phyloP scores from a whole-genome alignment of 352 stramenopile genomes.

The Paralagenidium karlingii region DNA sequence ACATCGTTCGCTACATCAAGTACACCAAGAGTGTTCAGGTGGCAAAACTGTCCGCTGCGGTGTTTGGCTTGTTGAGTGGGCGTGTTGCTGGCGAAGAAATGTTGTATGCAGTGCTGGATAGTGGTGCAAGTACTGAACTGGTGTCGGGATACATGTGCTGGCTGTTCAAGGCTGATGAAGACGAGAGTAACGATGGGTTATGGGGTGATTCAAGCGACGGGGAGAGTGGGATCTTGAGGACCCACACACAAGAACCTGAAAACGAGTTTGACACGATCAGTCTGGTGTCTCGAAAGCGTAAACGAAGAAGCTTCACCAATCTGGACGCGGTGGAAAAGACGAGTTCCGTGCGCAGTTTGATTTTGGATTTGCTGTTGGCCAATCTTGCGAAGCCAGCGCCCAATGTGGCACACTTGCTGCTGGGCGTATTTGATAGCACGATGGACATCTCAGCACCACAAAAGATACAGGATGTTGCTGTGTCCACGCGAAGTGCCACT shows the following conservation, averaged over 20 bases:
- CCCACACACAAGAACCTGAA: not conserved
- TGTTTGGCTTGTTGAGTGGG: conserved; percentile 55
- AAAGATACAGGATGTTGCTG: too few relatives aligned
- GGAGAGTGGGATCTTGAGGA: conserved; percentile 4
- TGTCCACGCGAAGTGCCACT: not conserved
- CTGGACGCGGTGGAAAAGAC: too few relatives aligned
- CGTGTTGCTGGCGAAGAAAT: conserved; percentile 44
- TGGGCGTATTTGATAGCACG: conserved; percentile 50
- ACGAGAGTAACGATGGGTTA: conserved; percentile 12
- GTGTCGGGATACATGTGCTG: conserved; percentile 70
- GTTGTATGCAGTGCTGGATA: conserved; percentile 58
- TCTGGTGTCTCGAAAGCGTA: conserved; percentile 23
- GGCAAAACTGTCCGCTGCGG: conserved; percentile 45
- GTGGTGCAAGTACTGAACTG: conserved; percentile 42
- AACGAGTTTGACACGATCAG: conserved; percentile 13
- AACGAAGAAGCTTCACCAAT: conserved; percentile 4
- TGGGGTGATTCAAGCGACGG: conserved; percentile 9
- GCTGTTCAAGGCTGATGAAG: conserved; percentile 55
- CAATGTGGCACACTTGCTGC: conserved; percentile 61
- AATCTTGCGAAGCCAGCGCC: conserved; percentile 64
- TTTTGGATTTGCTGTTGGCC: conserved; percentile 61
- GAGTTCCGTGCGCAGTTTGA: conserved; percentile 59
- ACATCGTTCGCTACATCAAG: conserved; percentile 74
- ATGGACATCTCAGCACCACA: too few relatives aligned
- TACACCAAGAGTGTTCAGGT: conserved; percentile 70